Base-by-base conservation (phyloP, 2,329 filamentous ascomycete species). In the Phialemonium atrogriseum region DNA sequence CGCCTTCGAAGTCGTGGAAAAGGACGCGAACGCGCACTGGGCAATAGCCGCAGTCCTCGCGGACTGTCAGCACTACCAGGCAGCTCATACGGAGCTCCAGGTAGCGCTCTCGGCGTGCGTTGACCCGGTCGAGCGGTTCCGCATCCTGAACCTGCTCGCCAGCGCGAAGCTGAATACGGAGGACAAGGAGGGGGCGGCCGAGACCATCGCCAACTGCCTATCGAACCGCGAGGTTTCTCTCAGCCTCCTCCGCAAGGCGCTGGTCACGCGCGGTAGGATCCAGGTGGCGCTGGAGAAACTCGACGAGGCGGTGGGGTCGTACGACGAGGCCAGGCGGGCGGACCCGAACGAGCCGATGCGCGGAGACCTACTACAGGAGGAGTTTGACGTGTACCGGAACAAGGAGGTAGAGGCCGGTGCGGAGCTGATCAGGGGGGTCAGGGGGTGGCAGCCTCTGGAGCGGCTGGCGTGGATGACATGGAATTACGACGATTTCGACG, bases 381-480 rank as follows among this genome's bases (percentile, higher is more conserved):
- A 35, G 14, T 32, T 35, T 18, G 12, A 32, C 7, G 23, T 16
- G 16, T 35, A 30, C 17, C 24, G 23, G 7, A 10, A 32, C 5
- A 35, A 32, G 3, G 18, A 16, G 12, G 23, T 13, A 10, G 33
- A 30, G n/a, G n/a, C n/a, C n/a, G n/a, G n/a, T 13, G 5, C 24
- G 7, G 33, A 35, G 2, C 16, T 24, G 3, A 27, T 27, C 25
- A 27, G 19, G 10, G 25, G 10, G 7, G 9, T 35, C 7, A 35
- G 17, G 17, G 23, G 22, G 18, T 35, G 33, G 33, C 26, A 21
- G n/a, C 16, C 20, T 12, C 23, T 26, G 5, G 33, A 35, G 19
- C 31, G 23, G 33, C 22, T 35, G 4, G 12, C 18, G 14, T 31
- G 28, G 20, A 27, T 35, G 28, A 32, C 33, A 4, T 27, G 33